Base-by-base conservation (phyloP, 2,329 filamentous ascomycete species). In the Metarhizium robertsii region DNA sequence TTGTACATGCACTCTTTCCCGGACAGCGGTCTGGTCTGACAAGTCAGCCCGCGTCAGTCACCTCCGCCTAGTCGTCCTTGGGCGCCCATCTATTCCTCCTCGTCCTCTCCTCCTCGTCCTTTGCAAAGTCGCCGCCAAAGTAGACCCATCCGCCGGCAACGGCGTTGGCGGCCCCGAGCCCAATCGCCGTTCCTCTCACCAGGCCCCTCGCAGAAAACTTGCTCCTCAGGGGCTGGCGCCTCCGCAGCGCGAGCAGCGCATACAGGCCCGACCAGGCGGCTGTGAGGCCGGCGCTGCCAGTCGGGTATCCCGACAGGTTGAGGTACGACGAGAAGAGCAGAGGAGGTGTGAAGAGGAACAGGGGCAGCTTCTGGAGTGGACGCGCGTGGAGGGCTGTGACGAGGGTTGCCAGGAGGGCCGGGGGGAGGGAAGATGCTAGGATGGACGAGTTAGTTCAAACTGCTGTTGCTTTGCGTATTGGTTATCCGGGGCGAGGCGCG, bases 231-330 rank as follows among this genome's bases (percentile, higher is more conserved):
- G 66, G 58, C 61, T 74, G 73, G 20, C 77, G 69, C 47, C 75
- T 68, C 3, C 80, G 76, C 58, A 80, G 66, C 1, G 80, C 79
- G 52, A 83, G 69, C 42, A 84, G 68, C 4, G 77, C 75, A 65
- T 84, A 84, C 16, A 83, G 71, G 34, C 80, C 80, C 48, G 77
- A 80, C 70, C 78, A 79, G 16, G 80, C 79, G 53, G 78, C 78
- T 0, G 77, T 74, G 55, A 83, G 69, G 52, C 79, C 81, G 2
- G 80, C 81, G 55, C 74, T 75, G 64, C 81, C 80, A 4, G 78
- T 80, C 58, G 75, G 76, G 70, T 79, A 82, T 57, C 80, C 80
- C 20, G 80, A 78, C 6, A 84, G 74, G 66, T 81, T 82, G 63
- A 82, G 75, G 69, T 84, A 84, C 65, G 75, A 77, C 54, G 75